A percentile compares a stretch with the other conserved stretches of the same genome.
Conservation (phyloP, 192 early-diverging fungal species). For the Podila verticillata region DNA sequence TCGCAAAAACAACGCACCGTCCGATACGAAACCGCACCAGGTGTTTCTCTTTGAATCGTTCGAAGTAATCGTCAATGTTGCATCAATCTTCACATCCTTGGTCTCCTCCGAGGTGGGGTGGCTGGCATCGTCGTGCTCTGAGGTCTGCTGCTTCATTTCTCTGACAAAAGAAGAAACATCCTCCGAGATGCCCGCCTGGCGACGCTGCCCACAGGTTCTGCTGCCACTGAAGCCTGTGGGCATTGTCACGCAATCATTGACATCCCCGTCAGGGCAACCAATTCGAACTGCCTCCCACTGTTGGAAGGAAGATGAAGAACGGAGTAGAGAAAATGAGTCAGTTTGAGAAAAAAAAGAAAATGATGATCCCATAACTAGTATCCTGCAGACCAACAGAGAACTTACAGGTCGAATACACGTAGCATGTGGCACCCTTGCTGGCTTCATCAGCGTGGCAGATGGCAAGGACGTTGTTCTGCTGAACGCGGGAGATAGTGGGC, state of each 20-base stretch:
- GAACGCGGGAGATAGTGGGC: constrained; percentile 6
- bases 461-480: constrained; percentile 32
- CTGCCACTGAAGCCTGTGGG: constrained; percentile 41
- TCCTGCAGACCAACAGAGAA: background rate
- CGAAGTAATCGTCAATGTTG: constrained; percentile 38
- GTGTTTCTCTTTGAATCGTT: constrained; percentile 42
- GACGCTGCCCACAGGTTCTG: constrained; percentile 35
- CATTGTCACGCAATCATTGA: constrained; percentile 40
- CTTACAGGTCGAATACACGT: constrained; percentile 54
- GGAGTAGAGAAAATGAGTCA: background rate
- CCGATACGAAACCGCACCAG: constrained; percentile 39
- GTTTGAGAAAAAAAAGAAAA: background rate
- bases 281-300: constrained; percentile 43
- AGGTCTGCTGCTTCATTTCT: constrained; percentile 43
- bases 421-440: constrained; percentile 32
- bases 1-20: constrained; percentile 30
- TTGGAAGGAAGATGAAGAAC: background rate
- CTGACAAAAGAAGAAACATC: constrained; percentile 35
- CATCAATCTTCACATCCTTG: constrained; percentile 42
- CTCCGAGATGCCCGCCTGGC: constrained; percentile 41
- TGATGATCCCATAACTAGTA: background rate
- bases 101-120: constrained; percentile 6
- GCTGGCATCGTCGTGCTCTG: constrained; percentile 26
- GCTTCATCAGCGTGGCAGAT: constrained; percentile 42
- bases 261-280: constrained; percentile 44